A percentile compares a stretch with the other conserved stretches of the same genome.
phyloP scores from a whole-genome alignment of 2,329 filamentous ascomycete species.

The Byssochlamys sp. region DNA sequence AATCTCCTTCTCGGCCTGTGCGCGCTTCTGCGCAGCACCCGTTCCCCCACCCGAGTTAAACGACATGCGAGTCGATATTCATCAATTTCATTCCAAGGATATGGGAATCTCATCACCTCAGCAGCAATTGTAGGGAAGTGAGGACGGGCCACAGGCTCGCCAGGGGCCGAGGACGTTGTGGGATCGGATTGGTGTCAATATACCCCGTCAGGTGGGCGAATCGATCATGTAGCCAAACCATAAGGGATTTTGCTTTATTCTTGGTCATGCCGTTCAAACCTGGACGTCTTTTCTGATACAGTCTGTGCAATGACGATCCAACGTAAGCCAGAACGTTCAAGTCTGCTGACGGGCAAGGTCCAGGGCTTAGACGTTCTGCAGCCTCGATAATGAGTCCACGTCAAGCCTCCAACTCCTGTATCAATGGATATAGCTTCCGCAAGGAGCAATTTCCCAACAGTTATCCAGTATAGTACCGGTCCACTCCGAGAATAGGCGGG shows the following conservation, averaged over 20 bases:
- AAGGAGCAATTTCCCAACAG: neutral
- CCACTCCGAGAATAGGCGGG: neutral
- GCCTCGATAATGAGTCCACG: neutral
- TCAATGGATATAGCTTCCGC: neutral
- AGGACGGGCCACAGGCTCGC: neutral
- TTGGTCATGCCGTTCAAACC: neutral
- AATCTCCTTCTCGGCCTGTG: neutral
- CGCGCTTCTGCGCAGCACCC: neutral
- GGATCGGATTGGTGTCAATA: neutral
- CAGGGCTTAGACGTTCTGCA: neutral
- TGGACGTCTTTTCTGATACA: neutral
- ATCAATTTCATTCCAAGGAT: neutral
- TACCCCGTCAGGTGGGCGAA: neutral
- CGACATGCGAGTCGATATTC: neutral
- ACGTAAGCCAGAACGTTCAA: neutral
- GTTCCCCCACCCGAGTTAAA: neutral
- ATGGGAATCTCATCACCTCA: neutral
- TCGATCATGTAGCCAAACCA: neutral
- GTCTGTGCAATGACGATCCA: neutral
- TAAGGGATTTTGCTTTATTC: neutral
- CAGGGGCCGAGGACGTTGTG: neutral
- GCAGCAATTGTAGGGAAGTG: neutral
- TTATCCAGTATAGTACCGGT: neutral
- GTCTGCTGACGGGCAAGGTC: neutral
- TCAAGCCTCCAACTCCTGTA: neutral